These are phyloP conservation scores for Thraustotheca clavata DNA, from an alignment of 352 stramenopile genomes.

Conservation along the genomic window DNA sequence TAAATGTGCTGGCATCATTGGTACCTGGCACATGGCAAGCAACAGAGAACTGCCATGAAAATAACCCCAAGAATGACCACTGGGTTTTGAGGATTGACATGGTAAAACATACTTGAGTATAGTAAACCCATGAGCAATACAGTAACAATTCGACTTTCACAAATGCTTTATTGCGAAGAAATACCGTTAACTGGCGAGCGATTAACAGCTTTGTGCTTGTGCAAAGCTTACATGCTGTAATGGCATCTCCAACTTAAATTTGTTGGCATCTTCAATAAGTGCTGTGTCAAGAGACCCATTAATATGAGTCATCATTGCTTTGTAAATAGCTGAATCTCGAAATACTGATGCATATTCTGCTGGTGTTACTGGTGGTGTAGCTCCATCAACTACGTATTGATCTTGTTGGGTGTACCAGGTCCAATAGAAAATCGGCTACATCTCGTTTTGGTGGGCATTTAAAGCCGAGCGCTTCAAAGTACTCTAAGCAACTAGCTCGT, in stretches of 20 bases:
- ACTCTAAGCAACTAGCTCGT: constrained; percentile 34
- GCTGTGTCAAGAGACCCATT: not conserved
- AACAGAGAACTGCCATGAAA: constrained; percentile 56
- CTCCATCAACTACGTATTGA: not conserved
- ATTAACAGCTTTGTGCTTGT: constrained; percentile 27
- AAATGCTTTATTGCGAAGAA: constrained; percentile 31
- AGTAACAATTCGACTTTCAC: constrained; percentile 28
- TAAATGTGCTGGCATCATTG: constrained; percentile 44
- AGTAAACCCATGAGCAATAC: constrained; percentile 34
- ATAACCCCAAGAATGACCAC: constrained; percentile 51
- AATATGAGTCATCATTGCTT: constrained; percentile 32
- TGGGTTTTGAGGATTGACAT: constrained; percentile 32
- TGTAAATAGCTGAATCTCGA: constrained; percentile 27
- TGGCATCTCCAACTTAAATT: not conserved
- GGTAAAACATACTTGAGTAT: constrained; percentile 33
- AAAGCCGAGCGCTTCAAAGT: constrained; percentile 48
- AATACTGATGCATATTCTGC: not conserved
- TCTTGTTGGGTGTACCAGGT: constrained; percentile 21
- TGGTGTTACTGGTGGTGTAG: not conserved
- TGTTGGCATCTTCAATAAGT: not conserved
- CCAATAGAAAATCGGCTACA: constrained; percentile 70
- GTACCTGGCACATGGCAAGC: constrained; percentile 33
- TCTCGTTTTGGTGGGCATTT: constrained; percentile 35
- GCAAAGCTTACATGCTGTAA: not conserved
- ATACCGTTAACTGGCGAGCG: constrained; percentile 46